These are phyloP conservation scores for Entomortierella chlamydospora DNA, from an alignment of 192 early-diverging fungal species.

Conservation along the genomic window DNA sequence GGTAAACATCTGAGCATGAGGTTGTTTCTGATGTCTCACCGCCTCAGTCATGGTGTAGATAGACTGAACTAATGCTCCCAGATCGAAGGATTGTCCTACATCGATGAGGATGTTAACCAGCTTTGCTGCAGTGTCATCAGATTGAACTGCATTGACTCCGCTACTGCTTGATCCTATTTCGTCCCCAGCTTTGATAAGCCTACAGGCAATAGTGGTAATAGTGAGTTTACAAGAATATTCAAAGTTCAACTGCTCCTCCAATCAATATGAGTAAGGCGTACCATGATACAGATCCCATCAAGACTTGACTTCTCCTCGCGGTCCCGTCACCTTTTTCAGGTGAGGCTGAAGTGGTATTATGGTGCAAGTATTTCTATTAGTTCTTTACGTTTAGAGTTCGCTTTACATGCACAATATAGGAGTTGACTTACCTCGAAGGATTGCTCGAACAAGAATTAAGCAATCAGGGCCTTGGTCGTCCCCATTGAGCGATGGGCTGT, in stretches of 20 bases:
- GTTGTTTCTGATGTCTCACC: conserved; percentile 29
- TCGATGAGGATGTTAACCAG: conserved; percentile 40
- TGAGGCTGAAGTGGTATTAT: conserved; percentile 14
- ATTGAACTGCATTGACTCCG: conserved; percentile 4
- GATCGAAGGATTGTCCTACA: conserved; percentile 32
- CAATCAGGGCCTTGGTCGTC: conserved; percentile 10
- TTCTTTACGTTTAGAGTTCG: background rate
- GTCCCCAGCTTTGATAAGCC: conserved; percentile 36
- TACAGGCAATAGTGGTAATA: background rate
- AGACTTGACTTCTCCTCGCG: conserved; percentile 21
- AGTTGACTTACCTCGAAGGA: conserved; percentile 40
- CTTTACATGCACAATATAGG: no score
- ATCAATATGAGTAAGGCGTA: conserved; percentile 3
- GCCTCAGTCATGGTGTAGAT: conserved; percentile 37
- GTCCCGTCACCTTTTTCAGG: conserved; percentile 25
- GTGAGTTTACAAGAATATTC: background rate
- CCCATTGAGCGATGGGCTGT: background rate
- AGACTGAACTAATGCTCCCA: conserved; percentile 30
- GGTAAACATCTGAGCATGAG: conserved; percentile 46
- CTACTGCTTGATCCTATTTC: background rate
- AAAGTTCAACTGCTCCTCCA: background rate
- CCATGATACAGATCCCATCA: conserved; percentile 40
- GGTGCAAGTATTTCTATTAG: background rate
- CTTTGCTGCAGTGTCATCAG: conserved; percentile 35
- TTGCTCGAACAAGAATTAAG: conserved; percentile 19